Percentiles rank a stretch among this genome's conserved stretches.
phyloP scores from a whole-genome alignment of 2,329 filamentous ascomycete species.

The Penicillium sp. region DNA sequence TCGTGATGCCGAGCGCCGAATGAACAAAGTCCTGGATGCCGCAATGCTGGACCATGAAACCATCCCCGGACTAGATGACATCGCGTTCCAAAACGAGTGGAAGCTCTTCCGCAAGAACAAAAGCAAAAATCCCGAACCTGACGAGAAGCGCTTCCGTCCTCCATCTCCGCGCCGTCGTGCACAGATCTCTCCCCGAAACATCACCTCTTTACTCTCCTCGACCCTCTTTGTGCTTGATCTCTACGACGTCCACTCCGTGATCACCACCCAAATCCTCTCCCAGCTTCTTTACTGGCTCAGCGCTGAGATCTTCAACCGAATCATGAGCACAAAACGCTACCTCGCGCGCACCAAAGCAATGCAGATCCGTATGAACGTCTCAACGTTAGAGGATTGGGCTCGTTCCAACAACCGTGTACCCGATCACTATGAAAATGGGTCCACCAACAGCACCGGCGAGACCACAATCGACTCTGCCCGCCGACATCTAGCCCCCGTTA shows the following conservation, averaged over 20 bases:
- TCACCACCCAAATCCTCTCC: slow-evolving; percentile 85
- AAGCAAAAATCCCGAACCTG: slow-evolving; percentile 78
- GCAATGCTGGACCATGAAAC: slow-evolving; percentile 98
- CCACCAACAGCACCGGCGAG: slow-evolving; percentile 81
- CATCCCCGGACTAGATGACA: slow-evolving; percentile 94
- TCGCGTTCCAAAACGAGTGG: slow-evolving; percentile 98
- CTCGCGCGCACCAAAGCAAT: slow-evolving; percentile 96
- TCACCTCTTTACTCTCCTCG: slow-evolving; percentile 91
- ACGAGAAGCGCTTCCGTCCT: slow-evolving; percentile 86
- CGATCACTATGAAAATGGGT: slow-evolving; percentile 92
- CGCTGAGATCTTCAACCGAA: slow-evolving; percentile 93
- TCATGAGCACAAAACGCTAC: slow-evolving; percentile 95
- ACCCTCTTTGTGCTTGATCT: slow-evolving; percentile 95
- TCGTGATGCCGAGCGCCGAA: slow-evolving; percentile 87
- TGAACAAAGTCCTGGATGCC: slow-evolving; percentile 91
- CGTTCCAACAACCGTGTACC: slow-evolving; percentile 88
- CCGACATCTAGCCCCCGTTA: slow-evolving; percentile 82
- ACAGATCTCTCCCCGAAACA: slow-evolving; percentile 89
- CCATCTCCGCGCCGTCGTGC: slow-evolving; percentile 91
- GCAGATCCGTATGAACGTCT: slow-evolving; percentile 99
- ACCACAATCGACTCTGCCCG: slow-evolving; percentile 81
- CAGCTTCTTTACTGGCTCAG: slow-evolving; percentile 96
- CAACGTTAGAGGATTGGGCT: slow-evolving; percentile 93
- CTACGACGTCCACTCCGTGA: slow-evolving; percentile 98
- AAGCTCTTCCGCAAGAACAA: slow-evolving; percentile 94